These are phyloP conservation scores for Parathielavia appendiculata DNA, from an alignment of 495 filamentous ascomycete species.

Conservation along the genomic window DNA sequence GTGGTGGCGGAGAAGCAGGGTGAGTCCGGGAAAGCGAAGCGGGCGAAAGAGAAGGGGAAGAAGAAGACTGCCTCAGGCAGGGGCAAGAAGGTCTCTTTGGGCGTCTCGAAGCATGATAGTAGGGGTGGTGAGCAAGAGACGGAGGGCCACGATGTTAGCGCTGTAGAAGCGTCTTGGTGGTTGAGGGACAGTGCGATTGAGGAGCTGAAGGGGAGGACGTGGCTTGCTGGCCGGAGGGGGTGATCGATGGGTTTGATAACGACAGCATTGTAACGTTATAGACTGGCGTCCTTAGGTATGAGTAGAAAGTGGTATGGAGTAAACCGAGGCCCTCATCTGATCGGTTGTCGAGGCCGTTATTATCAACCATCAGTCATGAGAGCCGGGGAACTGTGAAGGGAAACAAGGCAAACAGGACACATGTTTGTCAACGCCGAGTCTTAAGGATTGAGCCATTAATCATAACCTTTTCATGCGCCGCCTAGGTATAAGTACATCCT, in stretches of 20 bases:
- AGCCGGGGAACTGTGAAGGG: no score
- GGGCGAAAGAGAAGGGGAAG: neutral
- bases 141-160: conserved; percentile 12
- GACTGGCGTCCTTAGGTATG: neutral
- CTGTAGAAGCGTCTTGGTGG: conserved; percentile 39
- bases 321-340: no score
- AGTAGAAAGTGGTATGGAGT: neutral
- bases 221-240: conserved; percentile 40
- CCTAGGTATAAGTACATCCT: conserved; percentile 20
- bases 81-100: conserved; percentile 29
- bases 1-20: conserved; percentile 1
- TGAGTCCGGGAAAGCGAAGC: conserved; percentile 4
- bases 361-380: no score
- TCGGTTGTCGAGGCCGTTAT: no score
- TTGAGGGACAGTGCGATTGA: conserved; percentile 50
- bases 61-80: conserved; percentile 19
- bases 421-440: neutral
- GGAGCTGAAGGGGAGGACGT: conserved; percentile 50
- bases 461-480: conserved; percentile 17
- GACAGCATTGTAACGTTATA: neutral
- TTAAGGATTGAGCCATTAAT: conserved; percentile 10
- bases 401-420: neutral
- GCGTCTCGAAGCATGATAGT: conserved; percentile 1
- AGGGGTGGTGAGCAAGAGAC: conserved; percentile 14
- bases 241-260: neutral